These are phyloP conservation scores for Aphanomyces invadans DNA, from an alignment of 352 stramenopile species.

Conservation along the genomic window DNA sequence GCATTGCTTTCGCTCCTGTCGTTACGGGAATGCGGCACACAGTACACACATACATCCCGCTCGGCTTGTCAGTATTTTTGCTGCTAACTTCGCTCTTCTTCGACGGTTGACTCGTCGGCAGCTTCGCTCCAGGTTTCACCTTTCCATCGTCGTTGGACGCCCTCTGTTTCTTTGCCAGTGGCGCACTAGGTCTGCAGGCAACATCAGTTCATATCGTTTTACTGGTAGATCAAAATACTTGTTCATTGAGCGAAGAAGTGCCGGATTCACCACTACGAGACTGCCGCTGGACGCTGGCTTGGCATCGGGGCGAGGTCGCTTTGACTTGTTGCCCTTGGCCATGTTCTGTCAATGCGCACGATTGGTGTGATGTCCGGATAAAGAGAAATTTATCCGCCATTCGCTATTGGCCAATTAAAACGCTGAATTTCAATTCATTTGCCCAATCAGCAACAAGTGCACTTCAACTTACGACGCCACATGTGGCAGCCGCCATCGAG, in stretches of 20 bases:
- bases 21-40: slow-evolving; percentile 18
- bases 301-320: neutral
- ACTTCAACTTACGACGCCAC: neutral
- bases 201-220: neutral
- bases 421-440: neutral
- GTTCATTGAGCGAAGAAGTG: neutral
- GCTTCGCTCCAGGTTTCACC: neutral
- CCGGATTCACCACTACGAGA: neutral
- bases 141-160: neutral
- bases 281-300: neutral
- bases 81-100: neutral
- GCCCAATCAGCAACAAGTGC: neutral
- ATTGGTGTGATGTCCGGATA: too few species aligned
- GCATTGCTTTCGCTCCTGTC: slow-evolving; percentile 12
- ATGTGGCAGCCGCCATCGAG: neutral
- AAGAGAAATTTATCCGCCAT: neutral
- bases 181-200: neutral
- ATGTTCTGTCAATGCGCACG: too few species aligned
- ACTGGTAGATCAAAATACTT: slow-evolving; percentile 14
- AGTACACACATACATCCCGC: slow-evolving; percentile 4
- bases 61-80: neutral
- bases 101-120: neutral
- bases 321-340: slow-evolving; percentile 4
- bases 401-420: neutral
- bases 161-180: slow-evolving; percentile 5